These are phyloP conservation scores for Nidularia pulvinata DNA, from an alignment of 768 basidiomycete species.

Conservation along the genomic window DNA sequence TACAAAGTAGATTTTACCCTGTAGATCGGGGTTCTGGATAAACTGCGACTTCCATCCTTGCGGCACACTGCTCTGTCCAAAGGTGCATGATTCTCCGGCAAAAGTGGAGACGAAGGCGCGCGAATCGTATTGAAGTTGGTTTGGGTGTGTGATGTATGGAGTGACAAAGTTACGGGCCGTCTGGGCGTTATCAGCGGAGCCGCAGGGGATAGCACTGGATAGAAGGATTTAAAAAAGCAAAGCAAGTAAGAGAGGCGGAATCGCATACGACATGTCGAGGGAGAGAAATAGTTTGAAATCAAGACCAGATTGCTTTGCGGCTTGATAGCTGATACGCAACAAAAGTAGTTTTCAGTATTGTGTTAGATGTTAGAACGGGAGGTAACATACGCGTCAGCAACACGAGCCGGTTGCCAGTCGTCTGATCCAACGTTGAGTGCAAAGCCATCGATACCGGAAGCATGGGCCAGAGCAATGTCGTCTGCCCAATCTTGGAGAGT, in stretches of 20 bases:
- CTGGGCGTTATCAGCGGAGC: constrained; percentile 42
- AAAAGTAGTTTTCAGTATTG: background rate
- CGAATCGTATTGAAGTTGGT: constrained; percentile 46
- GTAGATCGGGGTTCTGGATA: constrained; percentile 39
- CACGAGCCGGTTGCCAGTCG: constrained; percentile 59
- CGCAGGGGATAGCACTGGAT: constrained; percentile 54
- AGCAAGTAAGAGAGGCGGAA: background rate
- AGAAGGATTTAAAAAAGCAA: background rate
- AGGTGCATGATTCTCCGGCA: constrained; percentile 66
- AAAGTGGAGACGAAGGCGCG: constrained; percentile 70
- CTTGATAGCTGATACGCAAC: constrained; percentile 40
- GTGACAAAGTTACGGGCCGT: constrained; percentile 53
- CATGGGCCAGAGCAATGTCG: constrained; percentile 55
- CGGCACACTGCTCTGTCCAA: constrained; percentile 51
- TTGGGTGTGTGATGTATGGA: constrained; percentile 53
- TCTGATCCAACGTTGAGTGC: constrained; percentile 72
- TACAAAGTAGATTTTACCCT: constrained; percentile 58
- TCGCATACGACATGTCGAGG: constrained; percentile 72
- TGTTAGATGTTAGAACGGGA: constrained; percentile 1
- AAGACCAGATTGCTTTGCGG: constrained; percentile 48
- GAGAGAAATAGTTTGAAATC: constrained; percentile 77
- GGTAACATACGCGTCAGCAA: constrained; percentile 58
- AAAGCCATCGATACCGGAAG: constrained; percentile 66
- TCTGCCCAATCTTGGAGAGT: constrained; percentile 41
- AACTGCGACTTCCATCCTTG: constrained; percentile 63